Evolutionary conservation across 2,329 filamentous ascomycete species (phyloP).

Genomic region (Fusarium cicatricum): DNA sequence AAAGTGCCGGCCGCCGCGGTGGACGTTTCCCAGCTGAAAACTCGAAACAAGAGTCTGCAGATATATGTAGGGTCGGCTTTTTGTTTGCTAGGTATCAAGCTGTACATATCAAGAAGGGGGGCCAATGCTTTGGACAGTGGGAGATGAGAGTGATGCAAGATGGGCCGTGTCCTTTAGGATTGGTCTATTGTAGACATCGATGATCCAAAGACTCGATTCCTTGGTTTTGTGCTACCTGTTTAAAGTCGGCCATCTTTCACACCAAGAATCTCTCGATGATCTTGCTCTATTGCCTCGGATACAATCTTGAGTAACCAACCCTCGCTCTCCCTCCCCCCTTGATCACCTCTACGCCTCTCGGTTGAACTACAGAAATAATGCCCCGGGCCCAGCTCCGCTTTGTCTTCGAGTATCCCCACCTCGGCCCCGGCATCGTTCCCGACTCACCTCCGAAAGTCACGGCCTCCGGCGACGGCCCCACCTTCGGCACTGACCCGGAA

Average conservation of each 20-base stretch:
- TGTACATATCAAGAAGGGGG: neutral
- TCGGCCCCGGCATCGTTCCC: constrained; percentile 5
- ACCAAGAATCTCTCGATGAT: neutral
- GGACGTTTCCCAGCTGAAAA: constrained; percentile 4
- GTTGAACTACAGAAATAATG: neutral
- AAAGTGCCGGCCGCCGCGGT: neutral
- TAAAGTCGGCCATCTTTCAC: neutral
- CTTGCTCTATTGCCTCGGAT: neutral
- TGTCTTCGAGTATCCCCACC: constrained; percentile 11
- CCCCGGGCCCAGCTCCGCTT: neutral
- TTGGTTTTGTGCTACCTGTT: neutral
- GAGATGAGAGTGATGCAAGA: neutral
- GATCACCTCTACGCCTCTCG: neutral
- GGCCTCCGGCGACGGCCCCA: neutral
- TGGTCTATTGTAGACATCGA: neutral
- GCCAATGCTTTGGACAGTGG: too few species aligned
- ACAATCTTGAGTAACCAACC: neutral
- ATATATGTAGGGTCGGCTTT: neutral
- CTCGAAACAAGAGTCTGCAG: constrained; percentile 3
- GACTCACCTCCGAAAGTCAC: neutral
- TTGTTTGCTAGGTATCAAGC: neutral
- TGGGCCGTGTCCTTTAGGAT: neutral
- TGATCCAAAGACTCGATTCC: neutral
- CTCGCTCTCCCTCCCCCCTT: neutral
- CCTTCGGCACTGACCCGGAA: neutral